These are phyloP conservation scores for Bipolaris bicolor DNA, from an alignment of 2,329 filamentous ascomycete species.

Conservation along the genomic window DNA sequence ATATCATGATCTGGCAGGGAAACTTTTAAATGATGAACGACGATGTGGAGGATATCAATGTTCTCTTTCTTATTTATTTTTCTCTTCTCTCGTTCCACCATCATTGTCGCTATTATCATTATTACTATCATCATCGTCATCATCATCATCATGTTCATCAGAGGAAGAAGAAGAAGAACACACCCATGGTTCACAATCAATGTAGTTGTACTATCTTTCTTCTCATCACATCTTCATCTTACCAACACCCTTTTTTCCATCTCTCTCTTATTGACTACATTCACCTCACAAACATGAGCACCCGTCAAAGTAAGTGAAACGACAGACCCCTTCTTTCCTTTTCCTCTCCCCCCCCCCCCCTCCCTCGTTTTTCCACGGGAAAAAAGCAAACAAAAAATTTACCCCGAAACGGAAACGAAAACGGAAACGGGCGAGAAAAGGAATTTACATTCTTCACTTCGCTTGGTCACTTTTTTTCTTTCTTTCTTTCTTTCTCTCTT, in stretches of 20 bases:
- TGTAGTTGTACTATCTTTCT: constrained; percentile 10
- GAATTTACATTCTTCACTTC: no score
- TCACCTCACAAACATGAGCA: background rate
- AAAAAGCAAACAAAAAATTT: no score
- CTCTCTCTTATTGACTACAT: no score
- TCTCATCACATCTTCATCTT: background rate
- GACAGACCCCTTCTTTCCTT: no score
- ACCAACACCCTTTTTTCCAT: background rate
- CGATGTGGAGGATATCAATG: background rate
- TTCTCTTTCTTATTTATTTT: background rate
- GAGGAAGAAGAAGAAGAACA: background rate
- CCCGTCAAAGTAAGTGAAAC: no score
- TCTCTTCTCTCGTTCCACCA: background rate
- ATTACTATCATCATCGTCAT: background rate
- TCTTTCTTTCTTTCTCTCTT: no score
- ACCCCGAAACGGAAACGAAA: no score
- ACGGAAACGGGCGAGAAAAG: no score
- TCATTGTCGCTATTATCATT: background rate
- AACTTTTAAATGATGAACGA: background rate
- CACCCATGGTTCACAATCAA: background rate
- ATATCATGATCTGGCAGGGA: background rate
- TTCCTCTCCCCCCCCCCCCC: background rate
- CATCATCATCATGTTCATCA: background rate
- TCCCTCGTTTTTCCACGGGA: background rate
- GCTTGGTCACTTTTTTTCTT: no score